Conservation (phyloP, 2,329 filamentous ascomycete species). For the Neofusicoccum kwambonambiense region DNA sequence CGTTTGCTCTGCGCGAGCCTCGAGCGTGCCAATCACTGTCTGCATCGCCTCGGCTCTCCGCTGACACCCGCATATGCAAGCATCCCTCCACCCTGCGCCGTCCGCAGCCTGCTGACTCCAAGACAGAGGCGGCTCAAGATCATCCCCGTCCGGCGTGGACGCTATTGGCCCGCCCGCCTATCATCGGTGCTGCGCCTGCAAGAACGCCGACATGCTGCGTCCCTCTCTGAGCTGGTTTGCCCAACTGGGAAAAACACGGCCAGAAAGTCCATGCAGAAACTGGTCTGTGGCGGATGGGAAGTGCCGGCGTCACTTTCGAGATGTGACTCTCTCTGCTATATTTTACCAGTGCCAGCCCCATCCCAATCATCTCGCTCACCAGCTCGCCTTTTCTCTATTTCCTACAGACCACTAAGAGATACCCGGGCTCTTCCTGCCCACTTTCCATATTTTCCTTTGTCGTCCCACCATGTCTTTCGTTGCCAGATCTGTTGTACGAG, state of each 20-base stretch:
- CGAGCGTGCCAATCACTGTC: neutral
- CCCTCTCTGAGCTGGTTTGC: neutral
- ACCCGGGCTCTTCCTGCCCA: neutral
- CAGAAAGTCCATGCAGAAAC: neutral
- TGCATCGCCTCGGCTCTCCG: slow-evolving; percentile 4
- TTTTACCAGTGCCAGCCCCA: neutral
- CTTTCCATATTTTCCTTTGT: neutral
- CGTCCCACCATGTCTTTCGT: slow-evolving; percentile 10
- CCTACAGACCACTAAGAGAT: neutral
- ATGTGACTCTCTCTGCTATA: neutral
- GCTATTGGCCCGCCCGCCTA: neutral
- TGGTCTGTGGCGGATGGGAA: neutral
- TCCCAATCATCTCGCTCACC: neutral
- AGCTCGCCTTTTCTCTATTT: neutral
- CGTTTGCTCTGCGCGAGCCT: neutral
- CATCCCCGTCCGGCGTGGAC: neutral
- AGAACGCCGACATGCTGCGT: neutral
- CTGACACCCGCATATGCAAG: slow-evolving; percentile 1
- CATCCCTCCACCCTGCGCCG: neutral
- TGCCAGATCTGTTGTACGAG: slow-evolving; percentile 6
- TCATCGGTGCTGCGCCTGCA: neutral
- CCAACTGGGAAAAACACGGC: neutral
- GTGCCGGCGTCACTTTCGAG: neutral
- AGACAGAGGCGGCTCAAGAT: neutral
- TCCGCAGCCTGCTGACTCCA: neutral